Percentiles rank a stretch among this genome's conserved stretches.
Evolutionary conservation across 2,329 filamentous ascomycete genomes (phyloP).

Genomic region (Magnaporthiopsis incrustans): DNA sequence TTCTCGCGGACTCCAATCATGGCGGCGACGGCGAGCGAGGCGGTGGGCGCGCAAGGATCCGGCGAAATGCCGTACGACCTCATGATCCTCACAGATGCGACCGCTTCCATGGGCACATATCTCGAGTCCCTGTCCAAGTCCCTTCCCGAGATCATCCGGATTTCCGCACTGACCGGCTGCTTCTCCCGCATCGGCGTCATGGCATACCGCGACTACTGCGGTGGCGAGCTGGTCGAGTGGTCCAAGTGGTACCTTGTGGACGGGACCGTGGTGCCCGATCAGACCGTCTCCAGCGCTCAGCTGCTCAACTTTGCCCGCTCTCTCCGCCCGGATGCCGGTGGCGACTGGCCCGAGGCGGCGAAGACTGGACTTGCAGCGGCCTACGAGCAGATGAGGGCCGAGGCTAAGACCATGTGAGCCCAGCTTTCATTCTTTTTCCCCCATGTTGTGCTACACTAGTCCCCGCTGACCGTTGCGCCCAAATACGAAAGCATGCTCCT

Average conservation of each 20-base stretch:
- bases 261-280: constrained; percentile 5
- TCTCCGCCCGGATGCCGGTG: constrained; percentile 26
- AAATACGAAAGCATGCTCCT: constrained; percentile 29
- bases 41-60: no score
- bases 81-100: constrained; percentile 38
- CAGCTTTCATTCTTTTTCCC: constrained; percentile 31
- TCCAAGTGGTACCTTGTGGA: constrained; percentile 35
- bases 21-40: neutral
- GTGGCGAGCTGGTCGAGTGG: constrained; percentile 31
- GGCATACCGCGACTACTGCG: constrained; percentile 41
- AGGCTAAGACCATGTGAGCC: constrained; percentile 33
- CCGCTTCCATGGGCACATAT: constrained; percentile 35
- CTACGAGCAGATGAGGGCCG: constrained; percentile 36
- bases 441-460: constrained; percentile 6
- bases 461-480: neutral
- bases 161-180: constrained; percentile 38
- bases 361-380: constrained; percentile 41
- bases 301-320: constrained; percentile 27
- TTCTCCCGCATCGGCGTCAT: constrained; percentile 42
- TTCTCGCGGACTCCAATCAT: neutral
- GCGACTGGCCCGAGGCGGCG: constrained; percentile 38
- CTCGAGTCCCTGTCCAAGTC: constrained; percentile 34
- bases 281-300: constrained; percentile 21
- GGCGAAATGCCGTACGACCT: constrained; percentile 29
- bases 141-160: constrained; percentile 40